Evolutionary conservation across 2,329 filamentous ascomycete species (phyloP), one percentile per base, ranked within the genome.

Genomic region (Colletotrichum limetticola): DNA sequence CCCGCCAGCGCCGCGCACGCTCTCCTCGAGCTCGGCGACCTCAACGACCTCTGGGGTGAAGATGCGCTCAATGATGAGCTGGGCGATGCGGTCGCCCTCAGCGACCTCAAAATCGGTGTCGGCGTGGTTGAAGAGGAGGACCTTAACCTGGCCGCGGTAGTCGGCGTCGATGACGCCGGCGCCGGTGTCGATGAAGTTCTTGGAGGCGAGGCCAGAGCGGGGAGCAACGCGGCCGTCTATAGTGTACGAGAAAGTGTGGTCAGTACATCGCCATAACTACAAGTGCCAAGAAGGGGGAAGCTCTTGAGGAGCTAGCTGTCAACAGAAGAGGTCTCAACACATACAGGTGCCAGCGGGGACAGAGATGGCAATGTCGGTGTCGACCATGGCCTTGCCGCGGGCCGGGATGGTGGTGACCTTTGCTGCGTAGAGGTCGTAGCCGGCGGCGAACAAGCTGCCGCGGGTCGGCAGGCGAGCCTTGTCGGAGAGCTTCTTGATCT

Each of bases 121-220:
- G 64, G 89, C 89, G 83, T 97, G 92, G 86, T 99, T 99, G 84
- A 98, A 98, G 65, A 99, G 90, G 76, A 99, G 88, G 30, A 99
- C 93, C 87, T 97, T 98, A 79, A 99, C 93, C 77, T 94, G 94
- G 24, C 97, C 97, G 46, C 97, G 91, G 86, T 99, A 99, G 84
- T 99, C 97, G 42, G 96, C 95, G 83, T 99, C 97, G 78, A 99
- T 98, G 76, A 99, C 97, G 67, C 97, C 97, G 0, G 97, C 97
- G 75, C 97, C 95, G 0, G 94, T 97, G 83, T 98, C 95, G 82
- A 99, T 98, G 85, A 95, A 97, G 86, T 98, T 91, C 86, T 99
- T 99, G 74, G 92, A 88, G 2, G 96, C 96, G 46, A 98, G 92
- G 60, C 95, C 95, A n/a, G 94, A 97, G 76, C 95, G 93, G 11